phyloP scores from a whole-genome alignment of 352 stramenopile genomes.

The Pythium volutum region DNA sequence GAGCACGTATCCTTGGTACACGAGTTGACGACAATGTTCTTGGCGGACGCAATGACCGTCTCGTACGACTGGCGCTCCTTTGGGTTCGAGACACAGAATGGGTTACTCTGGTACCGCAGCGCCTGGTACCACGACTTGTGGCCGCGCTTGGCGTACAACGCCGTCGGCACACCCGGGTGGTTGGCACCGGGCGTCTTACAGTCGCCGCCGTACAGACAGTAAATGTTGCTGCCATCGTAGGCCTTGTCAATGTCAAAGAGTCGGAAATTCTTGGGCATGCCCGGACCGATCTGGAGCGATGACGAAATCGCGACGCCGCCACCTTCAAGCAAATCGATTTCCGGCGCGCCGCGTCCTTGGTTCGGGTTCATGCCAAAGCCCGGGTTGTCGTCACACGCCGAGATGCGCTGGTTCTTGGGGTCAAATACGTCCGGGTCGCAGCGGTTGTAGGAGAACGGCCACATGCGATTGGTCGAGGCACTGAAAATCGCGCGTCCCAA shows the following conservation, averaged over 20 bases:
- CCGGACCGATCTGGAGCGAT: slow-evolving; percentile 84
- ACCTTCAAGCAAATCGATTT: slow-evolving; percentile 94
- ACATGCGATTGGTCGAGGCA: slow-evolving; percentile 51
- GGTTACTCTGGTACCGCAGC: slow-evolving; percentile 48
- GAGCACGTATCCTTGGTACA: slow-evolving; percentile 43
- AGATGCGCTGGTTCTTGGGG: slow-evolving; percentile 79
- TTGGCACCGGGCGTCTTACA: slow-evolving; percentile 43
- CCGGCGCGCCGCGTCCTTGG: slow-evolving; percentile 62
- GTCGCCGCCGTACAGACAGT: slow-evolving; percentile 36
- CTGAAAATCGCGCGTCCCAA: slow-evolving; percentile 14
- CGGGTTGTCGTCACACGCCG: slow-evolving; percentile 78
- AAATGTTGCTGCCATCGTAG: slow-evolving; percentile 22
- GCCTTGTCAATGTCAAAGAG: slow-evolving; percentile 40
- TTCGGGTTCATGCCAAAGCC: slow-evolving; percentile 83
- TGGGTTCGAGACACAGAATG: slow-evolving; percentile 29
- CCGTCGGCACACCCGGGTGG: slow-evolving; percentile 25
- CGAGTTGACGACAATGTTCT: slow-evolving; percentile 50
- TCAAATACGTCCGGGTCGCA: slow-evolving; percentile 72
- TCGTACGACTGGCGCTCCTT: slow-evolving; percentile 31
- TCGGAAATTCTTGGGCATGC: slow-evolving; percentile 58
- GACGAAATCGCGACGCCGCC: slow-evolving; percentile 73
- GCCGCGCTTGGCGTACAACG: slow-evolving; percentile 35
- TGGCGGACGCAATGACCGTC: slow-evolving; percentile 37
- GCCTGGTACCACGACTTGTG: slow-evolving; percentile 58
- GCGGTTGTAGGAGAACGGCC: slow-evolving; percentile 89